Base-by-base conservation (phyloP, 805 yeast species). In the Ogataea sp. region DNA sequence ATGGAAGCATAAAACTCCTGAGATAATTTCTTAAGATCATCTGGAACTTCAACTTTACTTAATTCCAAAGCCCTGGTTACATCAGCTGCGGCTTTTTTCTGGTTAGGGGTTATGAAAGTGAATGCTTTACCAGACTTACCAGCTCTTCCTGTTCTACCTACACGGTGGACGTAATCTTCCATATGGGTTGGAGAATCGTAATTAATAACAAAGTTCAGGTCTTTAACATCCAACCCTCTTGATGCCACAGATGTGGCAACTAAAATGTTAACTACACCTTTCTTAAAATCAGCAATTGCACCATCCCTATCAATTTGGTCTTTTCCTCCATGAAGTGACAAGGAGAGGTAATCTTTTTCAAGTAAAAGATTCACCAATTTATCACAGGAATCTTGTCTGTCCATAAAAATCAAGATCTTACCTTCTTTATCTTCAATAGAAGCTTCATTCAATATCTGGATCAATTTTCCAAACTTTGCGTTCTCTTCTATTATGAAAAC, bases 201-300 rank as follows among this genome's bases (percentile, higher is more conserved):
- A 46, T 93, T 84, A 6, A 93, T 66, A 2, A 93, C 97, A 33
- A 89, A 58, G 41, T 78, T 78, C 20, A 90, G 71, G 18, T 80
- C 82, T 38, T 87, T 83, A n/a, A 93, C 96, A 60, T 93, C 97
- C 20, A 93, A 64, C 0, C 98, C 98, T 45, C 98, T 70, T 0
- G 98, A 96, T 2, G 97, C 87, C 20, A 93, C 83, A 2, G 96
- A 93, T 0, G 98, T 93, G 7, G 97, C 96, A 21, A 93, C 75
- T 36, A 93, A 63, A 1, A 88, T 75, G 40, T 77, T 73, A 3
- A 77, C 62, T 0, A 68, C 67, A 13, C 86, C 82, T 6, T 57
- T 64, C 41, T 74, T 71, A 58, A 90, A 93, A 37, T 78, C 85
- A 13, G 70, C 65, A 30, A 93, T 73, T 2, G 89, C 86, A 18